phyloP scores from a whole-genome alignment of 495 filamentous ascomycete genomes.

The Aspergillus cavernicola region DNA sequence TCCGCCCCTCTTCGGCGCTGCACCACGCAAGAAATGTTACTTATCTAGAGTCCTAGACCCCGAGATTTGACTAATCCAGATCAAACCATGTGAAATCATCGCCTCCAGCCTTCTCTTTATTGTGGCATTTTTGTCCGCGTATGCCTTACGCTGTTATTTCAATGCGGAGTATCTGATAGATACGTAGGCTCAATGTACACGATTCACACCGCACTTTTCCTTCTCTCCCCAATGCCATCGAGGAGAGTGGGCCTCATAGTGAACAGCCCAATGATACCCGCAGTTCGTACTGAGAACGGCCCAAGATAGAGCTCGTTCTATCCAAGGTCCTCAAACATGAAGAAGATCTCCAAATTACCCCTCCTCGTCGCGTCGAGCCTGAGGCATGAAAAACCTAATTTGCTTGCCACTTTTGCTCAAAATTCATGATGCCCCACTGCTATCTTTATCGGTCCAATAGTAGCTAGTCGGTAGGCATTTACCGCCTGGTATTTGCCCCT shows the following conservation, averaged over 20 bases:
- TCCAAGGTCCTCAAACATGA: constrained; percentile 1
- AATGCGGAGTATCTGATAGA: too few species aligned
- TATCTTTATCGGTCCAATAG: not conserved
- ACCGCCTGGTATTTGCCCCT: not conserved
- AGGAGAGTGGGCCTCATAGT: not conserved
- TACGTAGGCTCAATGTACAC: not conserved
- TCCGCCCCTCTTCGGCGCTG: constrained; percentile 6
- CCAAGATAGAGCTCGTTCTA: not conserved
- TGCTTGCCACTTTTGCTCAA: not conserved
- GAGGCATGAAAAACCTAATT: not conserved
- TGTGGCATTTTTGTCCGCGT: too few species aligned
- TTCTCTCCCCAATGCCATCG: not conserved
- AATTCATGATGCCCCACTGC: not conserved
- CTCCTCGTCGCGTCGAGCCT: constrained; percentile 1
- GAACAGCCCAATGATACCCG: not conserved
- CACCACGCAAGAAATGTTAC: constrained; percentile 6
- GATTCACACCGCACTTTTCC: constrained; percentile 5
- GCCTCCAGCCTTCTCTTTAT: too few species aligned
- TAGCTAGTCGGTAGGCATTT: not conserved
- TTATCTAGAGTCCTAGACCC: too few species aligned
- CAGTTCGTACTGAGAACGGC: not conserved
- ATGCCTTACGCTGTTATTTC: too few species aligned
- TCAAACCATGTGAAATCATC: constrained; percentile 1
- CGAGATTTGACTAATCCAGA: constrained; percentile 10
- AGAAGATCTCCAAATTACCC: not conserved